Base-by-base conservation (phyloP, 495 filamentous ascomycete species). In the Penicillium antarcticum region DNA sequence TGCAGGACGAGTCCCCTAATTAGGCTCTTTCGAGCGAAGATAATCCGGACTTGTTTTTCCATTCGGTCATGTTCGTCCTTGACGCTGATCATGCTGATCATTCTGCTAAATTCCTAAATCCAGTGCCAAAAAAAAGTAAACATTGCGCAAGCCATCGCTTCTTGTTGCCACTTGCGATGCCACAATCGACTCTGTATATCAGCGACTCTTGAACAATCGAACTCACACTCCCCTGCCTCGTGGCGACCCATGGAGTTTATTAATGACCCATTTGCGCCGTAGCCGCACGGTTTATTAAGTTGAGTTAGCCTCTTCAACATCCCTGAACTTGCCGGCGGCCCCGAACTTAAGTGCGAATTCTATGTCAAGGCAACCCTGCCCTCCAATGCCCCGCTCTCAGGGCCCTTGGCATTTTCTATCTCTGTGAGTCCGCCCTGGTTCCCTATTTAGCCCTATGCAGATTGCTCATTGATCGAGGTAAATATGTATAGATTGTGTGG, bases 41-140 rank as follows among this genome's bases (percentile, higher is more conserved):
- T 34, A 29, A 18, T 31, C 33, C 45, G 26, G 36, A 32, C 37
- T 34, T 21, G 26, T 36, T 26, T 51, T 56, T 36, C 48, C 55
- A 54, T 31, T 44, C 12, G 40, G 45, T 55, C 45, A 41, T 51
- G 49, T 47, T 50, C 32, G 42, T 45, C 50, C 26, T 44, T 47
- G 43, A 51, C 34, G 62, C 40, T 54, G 58, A 65, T 65, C 58
- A 55, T 47, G 58, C 47, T 56, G 55, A 58, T 58, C 53, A 43
- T 39, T 52, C 36, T 48, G 16, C 32, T 45, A 35, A 48, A 56
- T 29, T 34, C 42, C 43, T 26, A 19, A 44, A 41, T 46, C 10
- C 43, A 35, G 17, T 34, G 23, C 11, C n/a, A 44, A 32, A 38
- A 53, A 53, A 47, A 61, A 58, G 61, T 47, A 63, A 63, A 55